Evolutionary conservation across 768 basidiomycete genomes (phyloP).

Genomic region (Hemileccinum impolitum): DNA sequence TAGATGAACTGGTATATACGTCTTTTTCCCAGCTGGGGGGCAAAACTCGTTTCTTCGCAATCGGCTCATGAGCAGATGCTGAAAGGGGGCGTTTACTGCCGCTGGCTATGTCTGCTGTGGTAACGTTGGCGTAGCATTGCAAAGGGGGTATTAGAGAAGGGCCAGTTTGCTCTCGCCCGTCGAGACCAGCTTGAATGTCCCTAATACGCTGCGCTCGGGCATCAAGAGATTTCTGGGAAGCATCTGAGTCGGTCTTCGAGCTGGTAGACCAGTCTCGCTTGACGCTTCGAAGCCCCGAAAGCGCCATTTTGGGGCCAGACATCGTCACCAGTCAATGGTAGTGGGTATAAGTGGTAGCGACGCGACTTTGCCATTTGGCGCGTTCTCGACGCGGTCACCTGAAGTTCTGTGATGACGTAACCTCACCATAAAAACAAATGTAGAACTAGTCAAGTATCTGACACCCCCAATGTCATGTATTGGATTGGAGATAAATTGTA

Average conservation of each 20-base stretch:
- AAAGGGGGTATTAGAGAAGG: slow-evolving; percentile 5
- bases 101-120: slow-evolving; percentile 18
- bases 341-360: neutral
- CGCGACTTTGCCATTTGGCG: neutral
- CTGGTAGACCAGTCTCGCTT: slow-evolving; percentile 61
- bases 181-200: slow-evolving; percentile 57
- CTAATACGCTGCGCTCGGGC: slow-evolving; percentile 43
- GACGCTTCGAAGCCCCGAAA: slow-evolving; percentile 60
- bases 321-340: slow-evolving; percentile 6
- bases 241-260: slow-evolving; percentile 31
- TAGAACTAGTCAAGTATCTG: no score
- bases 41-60: slow-evolving; percentile 54
- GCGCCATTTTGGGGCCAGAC: slow-evolving; percentile 33
- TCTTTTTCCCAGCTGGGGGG: slow-evolving; percentile 48
- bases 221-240: slow-evolving; percentile 21
- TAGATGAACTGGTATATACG: slow-evolving; percentile 35
- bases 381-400: slow-evolving; percentile 17
- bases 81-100: slow-evolving; percentile 34
- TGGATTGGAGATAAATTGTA: no score
- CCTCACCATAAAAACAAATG: no score
- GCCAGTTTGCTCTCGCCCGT: slow-evolving; percentile 35
- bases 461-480: no score
- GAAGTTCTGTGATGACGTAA: neutral
- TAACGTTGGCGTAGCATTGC: slow-evolving; percentile 12
- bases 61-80: slow-evolving; percentile 19